These are phyloP conservation scores for Pestalotiopsis sp. DNA, from an alignment of 2,329 filamentous ascomycete genomes.

Conservation along the genomic window DNA sequence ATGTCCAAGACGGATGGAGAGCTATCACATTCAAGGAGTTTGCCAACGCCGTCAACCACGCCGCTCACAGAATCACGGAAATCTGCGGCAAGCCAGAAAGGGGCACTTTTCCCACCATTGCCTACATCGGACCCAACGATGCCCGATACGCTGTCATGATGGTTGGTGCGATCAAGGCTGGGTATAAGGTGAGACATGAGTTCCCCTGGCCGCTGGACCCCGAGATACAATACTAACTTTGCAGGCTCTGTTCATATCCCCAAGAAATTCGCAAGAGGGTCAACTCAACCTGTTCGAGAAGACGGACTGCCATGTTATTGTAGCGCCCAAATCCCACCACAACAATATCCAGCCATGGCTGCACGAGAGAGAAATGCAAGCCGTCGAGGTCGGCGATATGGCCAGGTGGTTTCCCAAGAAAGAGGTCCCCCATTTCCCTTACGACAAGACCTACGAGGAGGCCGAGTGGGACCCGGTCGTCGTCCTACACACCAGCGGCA, in stretches of 20 bases:
- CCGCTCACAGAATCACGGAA: conserved; percentile 36
- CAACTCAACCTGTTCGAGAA: conserved; percentile 46
- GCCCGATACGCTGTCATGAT: conserved; percentile 26
- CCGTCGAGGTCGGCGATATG: conserved; percentile 34
- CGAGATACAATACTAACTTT: background rate
- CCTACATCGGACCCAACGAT: conserved; percentile 46
- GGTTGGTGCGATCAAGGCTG: conserved; percentile 29
- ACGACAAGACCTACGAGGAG: conserved; percentile 43
- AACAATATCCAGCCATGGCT: conserved; percentile 39
- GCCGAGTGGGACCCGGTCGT: conserved; percentile 42
- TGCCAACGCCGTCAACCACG: conserved; percentile 42
- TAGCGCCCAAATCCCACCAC: conserved; percentile 33
- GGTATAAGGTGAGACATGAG: conserved; percentile 34
- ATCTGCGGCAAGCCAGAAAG: conserved; percentile 27
- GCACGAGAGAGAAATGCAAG: conserved; percentile 39
- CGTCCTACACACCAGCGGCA: conserved; percentile 49
- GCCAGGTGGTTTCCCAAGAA: conserved; percentile 39
- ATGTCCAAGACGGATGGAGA: conserved; percentile 43
- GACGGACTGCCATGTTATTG: conserved; percentile 44
- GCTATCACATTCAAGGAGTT: conserved; percentile 38
- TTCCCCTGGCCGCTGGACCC: conserved; percentile 7
- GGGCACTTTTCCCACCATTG: conserved; percentile 38
- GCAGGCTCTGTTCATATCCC: conserved; percentile 45
- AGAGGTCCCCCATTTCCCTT: conserved; percentile 37
- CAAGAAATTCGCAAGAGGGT: conserved; percentile 46